phyloP scores from a whole-genome alignment of 805 yeast genomes.

The Candida caryicola region DNA sequence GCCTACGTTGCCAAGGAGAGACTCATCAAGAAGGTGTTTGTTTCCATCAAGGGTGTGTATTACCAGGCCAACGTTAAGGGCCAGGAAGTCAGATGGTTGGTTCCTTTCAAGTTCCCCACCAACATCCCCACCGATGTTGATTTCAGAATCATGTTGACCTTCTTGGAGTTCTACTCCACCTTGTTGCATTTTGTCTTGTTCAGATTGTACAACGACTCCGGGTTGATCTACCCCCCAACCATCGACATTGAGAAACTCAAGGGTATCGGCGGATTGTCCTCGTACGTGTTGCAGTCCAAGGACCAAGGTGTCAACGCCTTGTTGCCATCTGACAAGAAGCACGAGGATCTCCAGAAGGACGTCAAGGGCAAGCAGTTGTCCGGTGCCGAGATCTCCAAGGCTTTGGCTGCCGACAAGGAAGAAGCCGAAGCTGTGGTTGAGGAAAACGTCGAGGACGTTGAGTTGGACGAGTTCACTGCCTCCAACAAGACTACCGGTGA shows the following conservation, averaged over 20 bases:
- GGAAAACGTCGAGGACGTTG: conserved; percentile 25
- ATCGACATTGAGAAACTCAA: conserved; percentile 69
- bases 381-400: conserved; percentile 42
- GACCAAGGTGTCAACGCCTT: conserved; percentile 34
- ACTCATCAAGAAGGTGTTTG: conserved; percentile 82
- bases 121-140: conserved; percentile 92
- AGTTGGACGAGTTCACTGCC: conserved; percentile 71
- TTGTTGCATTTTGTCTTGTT: conserved; percentile 81
- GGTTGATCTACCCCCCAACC: conserved; percentile 87
- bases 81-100: conserved; percentile 92
- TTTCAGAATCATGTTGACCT: conserved; percentile 94
- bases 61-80: conserved; percentile 89
- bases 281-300: conserved; percentile 69
- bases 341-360: conserved; percentile 14
- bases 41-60: conserved; percentile 94
- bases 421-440: conserved; percentile 42
- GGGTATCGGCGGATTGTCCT: conserved; percentile 85
- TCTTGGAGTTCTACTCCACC: conserved; percentile 93
- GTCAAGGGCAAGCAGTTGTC: conserved; percentile 38
- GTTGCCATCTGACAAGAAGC: conserved; percentile 32
- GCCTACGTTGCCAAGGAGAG: conserved; percentile 89
- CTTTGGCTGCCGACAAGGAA: conserved; percentile 49
- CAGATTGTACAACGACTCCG: conserved; percentile 82
- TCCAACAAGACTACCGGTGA: conserved; percentile 65
- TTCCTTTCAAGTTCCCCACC: conserved; percentile 96